These are phyloP conservation scores for Podospora conica DNA, from an alignment of 495 filamentous ascomycete genomes.

Conservation along the genomic window DNA sequence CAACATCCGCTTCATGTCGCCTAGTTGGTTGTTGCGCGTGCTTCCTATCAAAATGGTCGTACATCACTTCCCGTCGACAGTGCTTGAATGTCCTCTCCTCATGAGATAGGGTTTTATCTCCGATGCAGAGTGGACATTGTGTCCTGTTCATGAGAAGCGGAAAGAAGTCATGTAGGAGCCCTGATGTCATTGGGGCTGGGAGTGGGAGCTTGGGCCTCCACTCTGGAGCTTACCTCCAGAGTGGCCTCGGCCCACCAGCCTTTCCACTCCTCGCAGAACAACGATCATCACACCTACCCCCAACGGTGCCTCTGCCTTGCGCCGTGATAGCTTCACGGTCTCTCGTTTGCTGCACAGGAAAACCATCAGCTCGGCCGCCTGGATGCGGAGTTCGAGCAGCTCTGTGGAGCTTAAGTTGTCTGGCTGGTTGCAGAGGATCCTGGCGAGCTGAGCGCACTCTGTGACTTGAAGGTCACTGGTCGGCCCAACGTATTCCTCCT, in stretches of 20 bases:
- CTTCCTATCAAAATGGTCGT: not conserved
- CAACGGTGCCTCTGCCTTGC: no score
- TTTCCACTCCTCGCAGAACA: no score
- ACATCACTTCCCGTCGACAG: not conserved
- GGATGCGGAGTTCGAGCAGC: slow-evolving; percentile 14
- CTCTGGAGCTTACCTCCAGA: no score
- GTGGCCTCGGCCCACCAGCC: no score
- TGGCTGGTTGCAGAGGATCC: slow-evolving; percentile 8
- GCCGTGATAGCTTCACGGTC: slow-evolving; percentile 5
- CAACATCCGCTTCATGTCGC: not conserved
- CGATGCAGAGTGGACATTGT: not conserved
- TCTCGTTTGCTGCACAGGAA: slow-evolving; percentile 5
- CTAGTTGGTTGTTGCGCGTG: not conserved
- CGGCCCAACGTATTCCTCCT: slow-evolving; percentile 6
- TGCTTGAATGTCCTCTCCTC: not conserved
- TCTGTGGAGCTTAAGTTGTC: slow-evolving; percentile 10
- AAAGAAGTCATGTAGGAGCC: no score
- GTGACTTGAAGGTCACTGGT: not conserved
- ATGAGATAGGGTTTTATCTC: not conserved
- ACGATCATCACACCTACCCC: no score
- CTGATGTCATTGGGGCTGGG: no score
- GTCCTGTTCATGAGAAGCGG: not conserved
- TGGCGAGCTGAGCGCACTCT: slow-evolving; percentile 5
- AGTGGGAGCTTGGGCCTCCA: no score
- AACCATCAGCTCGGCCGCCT: slow-evolving; percentile 13